Base-by-base conservation (phyloP, 2,329 filamentous ascomycete genomes). In the Clarireedia monteithiana region DNA sequence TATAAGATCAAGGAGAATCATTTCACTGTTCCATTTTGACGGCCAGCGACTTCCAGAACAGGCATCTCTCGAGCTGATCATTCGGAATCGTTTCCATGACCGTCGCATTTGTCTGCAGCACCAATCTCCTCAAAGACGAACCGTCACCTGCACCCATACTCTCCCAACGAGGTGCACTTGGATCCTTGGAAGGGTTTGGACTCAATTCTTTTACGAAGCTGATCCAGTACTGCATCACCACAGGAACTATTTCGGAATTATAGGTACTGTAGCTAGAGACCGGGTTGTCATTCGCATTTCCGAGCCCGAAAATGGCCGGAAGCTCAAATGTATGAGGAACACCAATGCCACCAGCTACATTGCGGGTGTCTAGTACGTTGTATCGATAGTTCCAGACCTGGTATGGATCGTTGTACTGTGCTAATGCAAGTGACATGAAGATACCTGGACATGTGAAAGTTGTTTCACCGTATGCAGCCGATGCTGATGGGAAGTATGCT, bases 391-490 rank as follows among this genome's bases (percentile, higher is more conserved):
- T 73, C 73, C 75, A 79, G 1, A 70, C 67, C 38, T 69, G 34
- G 46, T 74, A 62, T 15, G 69, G 69, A 51, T 72, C 62, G 4
- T 59, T 56, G 20, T 65, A 64, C 1, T 46, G 51, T 10, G 70
- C 66, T 50, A 66, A 61, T 1, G 66, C 63, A 5, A 65, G 62
- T 0, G 74, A 68, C 48, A 78, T 71, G 46, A 69, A 69, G 46
- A 75, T 71, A 1, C 70, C 72, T 1, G 74, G 73, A 52, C 76
- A 78, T 27, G 67, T 73, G 60, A 79, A 78, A 1, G 76, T 78
- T 6, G 76, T 68, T 55, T 80, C 76, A 4, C 78, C 78, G 26
- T 68, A 68, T 34, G 71, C 68, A 17, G 70, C 69, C 3, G 73
- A 69, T 0, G 74, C 72, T 1, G 73, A 69, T 2, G 69, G 67